phyloP scores from a whole-genome alignment of 23 red algal species.

The Gracilaria caudata region DNA sequence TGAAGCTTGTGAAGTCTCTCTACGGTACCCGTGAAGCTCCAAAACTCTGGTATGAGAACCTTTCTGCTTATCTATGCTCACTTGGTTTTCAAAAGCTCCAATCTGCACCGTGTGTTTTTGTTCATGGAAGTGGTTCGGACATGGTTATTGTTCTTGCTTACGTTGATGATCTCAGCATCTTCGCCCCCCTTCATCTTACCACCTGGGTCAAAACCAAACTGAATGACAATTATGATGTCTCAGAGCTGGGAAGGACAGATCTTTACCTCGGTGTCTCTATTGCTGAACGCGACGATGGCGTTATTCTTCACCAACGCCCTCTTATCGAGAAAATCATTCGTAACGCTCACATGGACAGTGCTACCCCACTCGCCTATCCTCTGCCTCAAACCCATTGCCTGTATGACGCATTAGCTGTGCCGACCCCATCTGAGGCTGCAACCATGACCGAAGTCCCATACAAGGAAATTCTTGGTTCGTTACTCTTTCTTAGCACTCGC shows the following conservation, averaged over 20 bases:
- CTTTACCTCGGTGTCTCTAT: constrained; percentile 33
- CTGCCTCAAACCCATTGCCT: constrained; percentile 18
- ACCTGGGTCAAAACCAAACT: constrained; percentile 7
- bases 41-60: constrained; percentile 16
- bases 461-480: background rate
- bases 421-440: background rate
- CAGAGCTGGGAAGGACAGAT: constrained; percentile 15
- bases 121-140: background rate
- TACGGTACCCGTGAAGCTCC: constrained; percentile 25
- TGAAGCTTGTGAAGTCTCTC: background rate
- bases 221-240: constrained; percentile 10
- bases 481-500: constrained; percentile 14
- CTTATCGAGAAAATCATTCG: constrained; percentile 29
- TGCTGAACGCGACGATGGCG: background rate
- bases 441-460: background rate
- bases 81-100: constrained; percentile 17
- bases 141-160: constrained; percentile 23
- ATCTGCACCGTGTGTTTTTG: constrained; percentile 14
- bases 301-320: constrained; percentile 23
- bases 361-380: background rate
- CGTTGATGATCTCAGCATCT: constrained; percentile 36
- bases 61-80: constrained; percentile 6
- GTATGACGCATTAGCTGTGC: background rate
- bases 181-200: background rate
- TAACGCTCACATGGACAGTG: background rate